These are phyloP conservation scores for Cryptococcus neoformans DNA, from an alignment of 1,284 basidiomycete genomes.

Conservation along the genomic window DNA sequence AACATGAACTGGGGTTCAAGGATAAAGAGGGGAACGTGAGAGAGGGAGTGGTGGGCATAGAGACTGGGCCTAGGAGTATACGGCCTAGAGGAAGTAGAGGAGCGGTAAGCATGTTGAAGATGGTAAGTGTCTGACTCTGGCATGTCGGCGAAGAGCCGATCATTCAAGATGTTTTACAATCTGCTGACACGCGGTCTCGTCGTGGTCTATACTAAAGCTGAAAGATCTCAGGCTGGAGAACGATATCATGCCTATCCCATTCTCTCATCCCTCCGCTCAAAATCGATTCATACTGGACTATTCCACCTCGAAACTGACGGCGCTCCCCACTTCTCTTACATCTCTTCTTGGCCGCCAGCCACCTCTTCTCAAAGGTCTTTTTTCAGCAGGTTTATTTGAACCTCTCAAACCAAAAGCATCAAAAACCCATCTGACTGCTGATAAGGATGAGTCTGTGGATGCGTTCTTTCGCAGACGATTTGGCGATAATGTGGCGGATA, in stretches of 20 bases:
- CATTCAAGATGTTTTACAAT: too few relatives aligned
- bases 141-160: too few relatives aligned
- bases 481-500: conserved; percentile 66
- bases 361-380: conserved; percentile 54
- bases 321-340: conserved; percentile 48
- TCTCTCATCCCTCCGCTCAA: conserved; percentile 39
- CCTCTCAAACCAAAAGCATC: conserved; percentile 52
- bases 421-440: conserved; percentile 32
- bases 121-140: conserved; percentile 58
- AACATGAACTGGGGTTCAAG: conserved; percentile 45
- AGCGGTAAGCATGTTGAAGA: conserved; percentile 60
- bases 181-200: neutral
- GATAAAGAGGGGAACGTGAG: conserved; percentile 4
- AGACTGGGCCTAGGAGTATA: conserved; percentile 78
- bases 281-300: conserved; percentile 41
- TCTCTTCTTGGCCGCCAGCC: conserved; percentile 53
- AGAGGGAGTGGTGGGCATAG: conserved; percentile 59
- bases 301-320: conserved; percentile 7
- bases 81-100: conserved; percentile 65
- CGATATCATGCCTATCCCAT: conserved; percentile 35
- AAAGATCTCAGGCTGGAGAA: conserved; percentile 21
- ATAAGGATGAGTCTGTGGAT: conserved; percentile 77
- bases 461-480: conserved; percentile 74
- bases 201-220: conserved; percentile 14
- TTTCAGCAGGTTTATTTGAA: conserved; percentile 61